Conservation (phyloP, 768 basidiomycete genomes). For the Hygrocybe coccinea region DNA sequence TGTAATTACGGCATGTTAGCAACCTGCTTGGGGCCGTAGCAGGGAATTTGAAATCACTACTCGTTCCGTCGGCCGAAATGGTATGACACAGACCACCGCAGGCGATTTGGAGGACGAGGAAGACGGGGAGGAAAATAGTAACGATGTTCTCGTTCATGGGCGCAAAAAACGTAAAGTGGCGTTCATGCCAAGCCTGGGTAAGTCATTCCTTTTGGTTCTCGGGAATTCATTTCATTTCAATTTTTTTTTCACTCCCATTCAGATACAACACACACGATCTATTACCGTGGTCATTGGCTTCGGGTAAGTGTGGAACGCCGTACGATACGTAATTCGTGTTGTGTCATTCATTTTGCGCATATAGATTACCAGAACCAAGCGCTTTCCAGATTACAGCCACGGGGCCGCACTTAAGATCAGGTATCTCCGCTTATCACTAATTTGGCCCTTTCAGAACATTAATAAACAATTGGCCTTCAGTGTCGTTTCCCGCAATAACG, state of each 20-base stretch:
- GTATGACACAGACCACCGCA: conserved; percentile 60
- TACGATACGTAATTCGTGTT: conserved; percentile 13
- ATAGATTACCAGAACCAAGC: conserved; percentile 77
- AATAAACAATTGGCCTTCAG: conserved; percentile 33
- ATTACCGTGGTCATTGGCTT: conserved; percentile 86
- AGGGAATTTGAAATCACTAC: conserved; percentile 89
- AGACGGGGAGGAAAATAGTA: conserved; percentile 50
- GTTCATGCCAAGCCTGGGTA: conserved; percentile 82
- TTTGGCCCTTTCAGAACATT: neutral
- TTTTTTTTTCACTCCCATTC: conserved; percentile 5
- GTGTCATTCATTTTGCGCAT: conserved; percentile 1
- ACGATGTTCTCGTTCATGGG: conserved; percentile 57
- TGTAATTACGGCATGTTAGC: conserved; percentile 41
- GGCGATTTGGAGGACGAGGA: conserved; percentile 82
- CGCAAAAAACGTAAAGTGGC: conserved; percentile 73
- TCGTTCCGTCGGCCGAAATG: conserved; percentile 59
- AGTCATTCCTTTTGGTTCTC: conserved; percentile 17
- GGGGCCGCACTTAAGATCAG: conserved; percentile 76
- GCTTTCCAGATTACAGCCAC: conserved; percentile 71
- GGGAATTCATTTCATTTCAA: conserved; percentile 9
- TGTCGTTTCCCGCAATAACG: conserved; percentile 83
- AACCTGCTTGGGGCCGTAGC: conserved; percentile 87
- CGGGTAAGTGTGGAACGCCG: conserved; percentile 45
- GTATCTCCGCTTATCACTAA: conserved; percentile 31
- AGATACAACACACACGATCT: conserved; percentile 88